Evolutionary conservation across 495 filamentous ascomycete species (phyloP), one percentile per base, ranked within the genome.

Genomic region (Daldinia loculata): DNA sequence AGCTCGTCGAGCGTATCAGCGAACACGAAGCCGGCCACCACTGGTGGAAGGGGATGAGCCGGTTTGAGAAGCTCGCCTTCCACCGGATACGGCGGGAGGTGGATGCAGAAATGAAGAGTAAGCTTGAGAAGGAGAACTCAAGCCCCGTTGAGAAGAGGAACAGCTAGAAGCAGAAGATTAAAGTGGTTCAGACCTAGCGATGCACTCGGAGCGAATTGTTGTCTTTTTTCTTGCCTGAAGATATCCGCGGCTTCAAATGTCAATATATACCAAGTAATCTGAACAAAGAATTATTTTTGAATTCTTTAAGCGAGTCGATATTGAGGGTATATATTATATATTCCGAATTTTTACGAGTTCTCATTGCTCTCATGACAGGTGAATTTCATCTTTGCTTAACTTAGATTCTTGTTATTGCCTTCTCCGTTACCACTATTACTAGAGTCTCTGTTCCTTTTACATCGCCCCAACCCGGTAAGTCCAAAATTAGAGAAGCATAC

Each of bases 11-110:
- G 67, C 84, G 94, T 14, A 91, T 99, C 57, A 86, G 88, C 56
- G 86, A 87, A 51, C 95, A 99, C 81, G 91, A 95, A 76, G 95
- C 93, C 29, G 95, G 95, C 1, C 88, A 92, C 65, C 94, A 97
- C 77, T 98, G 95, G 85, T 99, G 95, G 93, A 87, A 86, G 66
- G 87, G 87, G 22, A 79, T 99, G 51, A 94, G 92, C 61, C 84
- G 93, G 63, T 99, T 97, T 71, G 89, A 94, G 66, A 97, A 95
- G 81, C 78, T 96, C 65, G 94, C 89, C 14, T 92, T 88, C 67
- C 84, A 87, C 67, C 83, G 91, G 7, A 88, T 93, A 56, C 87
- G 86, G 71, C 83, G 88, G n/a, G 91, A 92, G 61, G 84, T 83
- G 7, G 85, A 90, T 29, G 78, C 82, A 19, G 84, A 83, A 64